Evolutionary conservation across 257 asterid genomes (phyloP).

Genomic region (Linderniella brevidens): DNA sequence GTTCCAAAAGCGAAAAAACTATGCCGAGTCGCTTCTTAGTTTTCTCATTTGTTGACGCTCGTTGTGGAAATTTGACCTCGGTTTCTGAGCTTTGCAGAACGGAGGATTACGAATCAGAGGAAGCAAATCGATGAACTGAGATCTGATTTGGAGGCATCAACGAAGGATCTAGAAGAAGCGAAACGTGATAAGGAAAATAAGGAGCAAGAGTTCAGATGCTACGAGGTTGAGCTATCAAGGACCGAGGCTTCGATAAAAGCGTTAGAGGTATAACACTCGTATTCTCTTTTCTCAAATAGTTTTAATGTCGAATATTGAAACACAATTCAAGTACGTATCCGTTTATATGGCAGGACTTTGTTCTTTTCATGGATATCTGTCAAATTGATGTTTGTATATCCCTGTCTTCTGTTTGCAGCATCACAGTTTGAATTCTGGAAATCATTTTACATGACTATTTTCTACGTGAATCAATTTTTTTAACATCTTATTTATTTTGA

Average conservation of each 20-base stretch:
- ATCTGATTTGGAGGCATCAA: conserved; percentile 32
- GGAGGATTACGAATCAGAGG: conserved; percentile 39
- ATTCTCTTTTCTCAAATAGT: too few relatives aligned
- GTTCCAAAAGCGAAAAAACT: conserved; percentile 14
- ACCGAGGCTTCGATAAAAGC: conserved; percentile 44
- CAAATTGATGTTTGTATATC: neutral
- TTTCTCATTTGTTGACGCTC: neutral
- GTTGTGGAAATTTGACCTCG: neutral
- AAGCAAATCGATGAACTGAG: conserved; percentile 43
- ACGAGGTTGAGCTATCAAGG: conserved; percentile 53
- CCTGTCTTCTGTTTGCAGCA: too few relatives aligned
- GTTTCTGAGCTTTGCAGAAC: conserved; percentile 24
- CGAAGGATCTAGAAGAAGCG: conserved; percentile 36
- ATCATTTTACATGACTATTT: too few relatives aligned
- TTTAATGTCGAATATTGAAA: too few relatives aligned
- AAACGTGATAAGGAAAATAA: conserved; percentile 43
- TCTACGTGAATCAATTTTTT: too few relatives aligned
- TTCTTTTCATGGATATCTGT: too few relatives aligned
- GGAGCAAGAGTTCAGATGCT: conserved; percentile 61
- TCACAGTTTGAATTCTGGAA: too few relatives aligned
- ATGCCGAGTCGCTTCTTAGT: neutral
- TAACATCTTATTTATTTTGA: too few relatives aligned
- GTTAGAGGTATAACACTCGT: conserved; percentile 28
- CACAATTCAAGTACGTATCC: too few relatives aligned
- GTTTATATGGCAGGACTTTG: too few relatives aligned